Base-by-base conservation (phyloP, 2,329 filamentous ascomycete species). In the Sclerotinia trifoliorum region DNA sequence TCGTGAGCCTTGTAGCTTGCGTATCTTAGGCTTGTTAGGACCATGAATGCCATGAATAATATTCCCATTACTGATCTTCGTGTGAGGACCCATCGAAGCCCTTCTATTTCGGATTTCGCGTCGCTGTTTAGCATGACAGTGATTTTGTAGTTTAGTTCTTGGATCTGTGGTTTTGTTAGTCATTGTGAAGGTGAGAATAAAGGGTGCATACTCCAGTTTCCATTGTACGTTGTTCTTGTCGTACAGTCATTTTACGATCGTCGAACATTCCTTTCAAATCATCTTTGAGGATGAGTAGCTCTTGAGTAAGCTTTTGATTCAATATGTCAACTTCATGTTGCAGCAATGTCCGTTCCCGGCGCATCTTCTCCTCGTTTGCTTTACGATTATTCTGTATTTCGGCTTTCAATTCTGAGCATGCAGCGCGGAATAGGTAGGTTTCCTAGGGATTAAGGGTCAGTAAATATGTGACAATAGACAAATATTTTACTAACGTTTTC, bases 241-340 rank as follows among this genome's bases (percentile, higher is more conserved):
- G 84, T 1, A 96, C 93, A 2, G 88, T 87, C 91, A 98, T 96
- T 78, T 94, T 95, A 55, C 96, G 88, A 78, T 99, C 94, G 76
- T 98, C 94, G 78, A 98, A 97, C 85, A 97, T 90, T 68, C 93
- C 94, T 78, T 94, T 93, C n/a, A 98, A 85, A 67, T 94, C 92
- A 77, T 99, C 94, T 74, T 92, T 95, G 69, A 98, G 82, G 46
- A 86, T 90, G 67, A 88, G 81, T 35, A 94, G 83, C 77, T 98
- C 94, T 79, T 97, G 94, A 46, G 88, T 91, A 69, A 97, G 83
- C 60, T 89, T 86, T 81, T 98, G 95, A 67, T 87, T 89, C 66
- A 97, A 79, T 24, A 97, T 96, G 78, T 99, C 95, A n/a, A 94
- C 89, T 78, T 98, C 95, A 78, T 97, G 94, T 81, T 97, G 93